Conservation (phyloP, 306 rosid species). For the Cucumis sativus region Cucumber_9930_V3 NC_026657.2:8430001-8430500, state of each 20-base stretch:
- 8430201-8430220: slow-evolving; percentile 53
- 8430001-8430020: slow-evolving; percentile 87
- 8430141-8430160: slow-evolving; percentile 95
- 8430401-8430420: slow-evolving; percentile 47
- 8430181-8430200: slow-evolving; percentile 71
- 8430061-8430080: slow-evolving; percentile 66
- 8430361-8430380: slow-evolving; percentile 62
- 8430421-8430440: slow-evolving; percentile 55
- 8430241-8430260: slow-evolving; percentile 90
- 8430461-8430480: slow-evolving; percentile 54
- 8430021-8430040: slow-evolving; percentile 89
- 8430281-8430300: slow-evolving; percentile 91
- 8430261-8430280: slow-evolving; percentile 75
- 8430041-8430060: slow-evolving; percentile 92
- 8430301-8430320: slow-evolving; percentile 94
- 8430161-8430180: slow-evolving; percentile 69
- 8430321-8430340: slow-evolving; percentile 91
- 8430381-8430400: slow-evolving; percentile 45
- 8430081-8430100: slow-evolving; percentile 69
- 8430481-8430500: slow-evolving; percentile 44
- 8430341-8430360: slow-evolving; percentile 91
- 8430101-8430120: slow-evolving; percentile 90
- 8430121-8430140: slow-evolving; percentile 94
- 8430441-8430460: slow-evolving; percentile 33
- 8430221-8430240: slow-evolving; percentile 84